Evolutionary conservation across 176 grass and related monocot species (phyloP), one percentile per base, ranked within the genome.

Genomic region (Poa pratensis): DNA sequence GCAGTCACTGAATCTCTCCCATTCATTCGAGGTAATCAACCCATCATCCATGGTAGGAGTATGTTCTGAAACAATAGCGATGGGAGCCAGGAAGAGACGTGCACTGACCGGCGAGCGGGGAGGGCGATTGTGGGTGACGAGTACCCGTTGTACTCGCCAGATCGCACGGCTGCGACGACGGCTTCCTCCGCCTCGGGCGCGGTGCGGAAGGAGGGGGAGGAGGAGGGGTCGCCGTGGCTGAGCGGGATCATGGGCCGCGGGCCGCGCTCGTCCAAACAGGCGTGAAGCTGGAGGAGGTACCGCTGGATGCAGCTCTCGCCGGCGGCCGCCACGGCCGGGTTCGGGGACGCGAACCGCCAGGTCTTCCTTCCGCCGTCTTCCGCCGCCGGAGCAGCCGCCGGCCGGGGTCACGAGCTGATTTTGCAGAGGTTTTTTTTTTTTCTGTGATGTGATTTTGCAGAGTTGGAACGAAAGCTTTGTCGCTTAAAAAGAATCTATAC

Each of bases 161-260:
- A 92, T 26, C 74, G 87, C 20, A 92, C n/a, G 4, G 90, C 80
- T 1, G 84, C 70, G 19, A 79, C 37, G 32, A 92, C 66, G 8
- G 91, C 91, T 16, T 90, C 87, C 52, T 69, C 91, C 16, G 87
- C 91, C 63, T 67, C 59, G 13, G 75, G 67, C 6, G 84, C 65
- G 20, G 81, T 90, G 49, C 76, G 84, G 80, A 92, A 92, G 90
- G 60, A 76, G 5, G 87, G 73, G 39, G 88, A 77, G n/a, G 83
- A 60, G 20, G 91, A 84, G 13, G 87, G 91, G 73, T 92, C 91
- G 20, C 91, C 87, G 28, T 77, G 30, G 63, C 83, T 88, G 4
- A 92, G 75, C 23, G 76, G 51, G 19, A 92, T 72, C 48, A 87
- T 11, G 37, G 87, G 91, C 74, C 42, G 81, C 8, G 84, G 86